Evolutionary conservation across 441 rosid species (phyloP).

Genomic region (Adansonia madagascariensis): DNA sequence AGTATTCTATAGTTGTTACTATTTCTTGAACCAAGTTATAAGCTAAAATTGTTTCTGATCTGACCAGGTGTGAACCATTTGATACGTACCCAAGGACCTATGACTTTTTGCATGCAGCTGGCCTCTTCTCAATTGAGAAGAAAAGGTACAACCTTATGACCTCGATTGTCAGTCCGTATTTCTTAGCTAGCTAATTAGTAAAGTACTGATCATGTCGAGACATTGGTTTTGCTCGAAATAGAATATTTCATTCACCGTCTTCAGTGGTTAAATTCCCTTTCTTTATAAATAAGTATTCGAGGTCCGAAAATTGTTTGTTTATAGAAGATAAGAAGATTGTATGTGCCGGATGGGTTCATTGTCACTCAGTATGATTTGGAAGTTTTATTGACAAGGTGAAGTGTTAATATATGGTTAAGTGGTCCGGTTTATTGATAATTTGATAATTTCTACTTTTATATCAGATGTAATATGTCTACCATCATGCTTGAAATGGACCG

Average conservation of each 20-base stretch:
- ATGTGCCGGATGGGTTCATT: not conserved
- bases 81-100: conserved; percentile 98
- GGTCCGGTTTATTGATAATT: not conserved
- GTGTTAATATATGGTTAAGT: not conserved
- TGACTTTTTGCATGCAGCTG: conserved; percentile 80
- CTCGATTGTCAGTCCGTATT: not conserved
- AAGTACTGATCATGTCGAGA: not conserved
- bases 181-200: not conserved
- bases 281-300: not conserved
- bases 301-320: not conserved
- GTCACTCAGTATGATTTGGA: not conserved
- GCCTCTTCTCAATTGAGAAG: conserved; percentile 84
- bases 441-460: not conserved
- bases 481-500: conserved; percentile 99
- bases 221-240: not conserved
- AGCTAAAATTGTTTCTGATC: conserved; percentile 21
- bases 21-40: conserved; percentile 20
- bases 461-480: conserved; percentile 85
- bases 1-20: not conserved
- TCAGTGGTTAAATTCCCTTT: not conserved
- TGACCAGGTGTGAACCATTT: conserved; percentile 90
- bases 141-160: conserved; percentile 58
- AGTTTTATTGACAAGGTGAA: not conserved
- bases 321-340: not conserved
- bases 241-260: not conserved